phyloP scores from a whole-genome alignment of 2,329 filamentous ascomycete species.

The Lasiodiplodia gonubiensis region DNA sequence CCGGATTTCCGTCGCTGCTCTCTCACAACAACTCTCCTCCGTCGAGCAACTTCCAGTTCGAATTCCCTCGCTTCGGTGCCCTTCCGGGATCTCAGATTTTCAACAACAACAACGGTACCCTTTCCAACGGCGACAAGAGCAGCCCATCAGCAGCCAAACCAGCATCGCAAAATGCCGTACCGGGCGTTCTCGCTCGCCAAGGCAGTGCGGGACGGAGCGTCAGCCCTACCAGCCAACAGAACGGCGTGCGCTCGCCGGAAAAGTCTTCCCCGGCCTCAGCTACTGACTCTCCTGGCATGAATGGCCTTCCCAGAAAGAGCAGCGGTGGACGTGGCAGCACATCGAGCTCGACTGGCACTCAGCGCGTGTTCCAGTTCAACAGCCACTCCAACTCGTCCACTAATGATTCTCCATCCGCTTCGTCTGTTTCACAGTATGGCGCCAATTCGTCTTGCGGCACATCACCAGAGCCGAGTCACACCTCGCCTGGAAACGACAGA shows the following conservation, averaged over 20 bases:
- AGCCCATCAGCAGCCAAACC: conserved; percentile 21
- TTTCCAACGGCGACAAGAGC: conserved; percentile 39
- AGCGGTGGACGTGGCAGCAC: conserved; percentile 34
- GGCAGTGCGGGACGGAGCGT: conserved; percentile 43
- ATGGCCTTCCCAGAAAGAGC: conserved; percentile 35
- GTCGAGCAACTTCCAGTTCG: conserved; percentile 88
- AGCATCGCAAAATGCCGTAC: conserved; percentile 26
- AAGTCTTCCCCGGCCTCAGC: conserved; percentile 18
- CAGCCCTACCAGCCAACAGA: conserved; percentile 43
- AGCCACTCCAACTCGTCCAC: conserved; percentile 50
- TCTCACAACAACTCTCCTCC: conserved; percentile 52
- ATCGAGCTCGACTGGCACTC: conserved; percentile 51
- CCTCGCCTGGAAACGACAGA: conserved; percentile 68
- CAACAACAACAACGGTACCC: conserved; percentile 55
- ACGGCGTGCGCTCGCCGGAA: conserved; percentile 20
- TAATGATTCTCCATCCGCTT: conserved; percentile 58
- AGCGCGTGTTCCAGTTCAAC: conserved; percentile 59
- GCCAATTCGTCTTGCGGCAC: conserved; percentile 70
- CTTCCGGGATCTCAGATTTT: conserved; percentile 64
- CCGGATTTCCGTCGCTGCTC: conserved; percentile 53
- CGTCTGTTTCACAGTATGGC: conserved; percentile 57
- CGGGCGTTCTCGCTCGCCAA: conserved; percentile 39
- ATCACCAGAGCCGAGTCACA: conserved; percentile 75
- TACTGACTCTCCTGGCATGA: conserved; percentile 33
- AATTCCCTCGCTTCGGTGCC: conserved; percentile 91